phyloP scores from a whole-genome alignment of 805 yeast genomes.

The Yamadazyma phyllophila region DNA sequence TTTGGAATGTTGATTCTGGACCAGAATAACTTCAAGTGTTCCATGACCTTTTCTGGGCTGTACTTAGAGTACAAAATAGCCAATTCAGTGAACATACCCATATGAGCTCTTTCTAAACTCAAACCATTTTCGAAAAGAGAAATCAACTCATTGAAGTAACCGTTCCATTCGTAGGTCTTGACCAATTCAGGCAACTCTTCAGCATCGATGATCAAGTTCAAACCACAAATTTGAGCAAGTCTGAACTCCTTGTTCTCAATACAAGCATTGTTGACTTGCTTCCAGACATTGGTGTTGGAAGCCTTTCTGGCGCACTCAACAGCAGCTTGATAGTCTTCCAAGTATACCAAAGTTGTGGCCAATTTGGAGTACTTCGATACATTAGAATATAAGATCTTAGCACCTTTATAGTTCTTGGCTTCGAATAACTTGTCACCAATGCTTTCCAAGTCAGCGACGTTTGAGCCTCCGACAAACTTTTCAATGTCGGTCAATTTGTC shows the following conservation, averaged over 20 bases:
- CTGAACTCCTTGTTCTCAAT: slow-evolving; percentile 92
- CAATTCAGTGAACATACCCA: slow-evolving; percentile 99
- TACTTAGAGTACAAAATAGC: slow-evolving; percentile 90
- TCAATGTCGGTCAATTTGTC: slow-evolving; percentile 78
- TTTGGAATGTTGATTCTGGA: slow-evolving; percentile 97
- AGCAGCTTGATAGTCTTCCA: slow-evolving; percentile 91
- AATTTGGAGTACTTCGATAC: slow-evolving; percentile 93
- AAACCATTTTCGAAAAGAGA: slow-evolving; percentile 93
- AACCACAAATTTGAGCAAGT: slow-evolving; percentile 97
- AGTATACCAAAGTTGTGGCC: slow-evolving; percentile 92
- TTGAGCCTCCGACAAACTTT: slow-evolving; percentile 76
- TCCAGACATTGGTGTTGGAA: slow-evolving; percentile 91
- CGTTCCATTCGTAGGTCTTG: slow-evolving; percentile 79
- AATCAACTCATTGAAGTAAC: slow-evolving; percentile 88
- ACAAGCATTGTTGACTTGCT: slow-evolving; percentile 95
- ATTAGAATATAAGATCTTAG: slow-evolving; percentile 79
- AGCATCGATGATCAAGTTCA: slow-evolving; percentile 94
- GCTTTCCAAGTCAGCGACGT: slow-evolving; percentile 87
- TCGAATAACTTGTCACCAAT: slow-evolving; percentile 91
- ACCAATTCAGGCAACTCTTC: slow-evolving; percentile 94
- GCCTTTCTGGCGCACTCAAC: slow-evolving; percentile 99
- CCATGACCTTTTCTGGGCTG: slow-evolving; percentile 87
- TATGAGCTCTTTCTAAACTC: slow-evolving; percentile 96
- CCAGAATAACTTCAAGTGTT: slow-evolving; percentile 96
- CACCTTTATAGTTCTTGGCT: slow-evolving; percentile 83